Evolutionary conservation across 1,284 basidiomycete genomes (phyloP).

Genomic region (Meira nashicola): DNA sequence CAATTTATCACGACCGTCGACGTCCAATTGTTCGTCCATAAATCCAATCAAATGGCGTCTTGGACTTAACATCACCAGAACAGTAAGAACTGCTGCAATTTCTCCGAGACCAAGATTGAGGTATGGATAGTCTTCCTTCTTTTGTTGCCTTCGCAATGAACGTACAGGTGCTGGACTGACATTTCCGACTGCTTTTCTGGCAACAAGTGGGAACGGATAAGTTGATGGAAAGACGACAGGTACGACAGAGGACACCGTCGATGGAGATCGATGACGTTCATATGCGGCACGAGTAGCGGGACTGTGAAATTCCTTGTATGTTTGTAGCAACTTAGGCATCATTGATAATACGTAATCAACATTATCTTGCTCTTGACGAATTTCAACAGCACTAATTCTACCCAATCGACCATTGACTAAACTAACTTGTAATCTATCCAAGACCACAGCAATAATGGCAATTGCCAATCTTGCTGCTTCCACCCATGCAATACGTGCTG

Average conservation of each 20-base stretch:
- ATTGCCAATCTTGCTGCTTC: conserved; percentile 73
- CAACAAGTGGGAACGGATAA: conserved; percentile 81
- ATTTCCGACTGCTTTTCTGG: conserved; percentile 61
- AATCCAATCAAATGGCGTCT: conserved; percentile 73
- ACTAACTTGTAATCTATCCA: conserved; percentile 80
- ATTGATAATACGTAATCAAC: conserved; percentile 82
- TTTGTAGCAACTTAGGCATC: conserved; percentile 77
- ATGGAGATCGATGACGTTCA: conserved; percentile 61
- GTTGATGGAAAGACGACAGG: conserved; percentile 88
- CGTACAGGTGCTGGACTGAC: conserved; percentile 27
- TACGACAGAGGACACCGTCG: conserved; percentile 62
- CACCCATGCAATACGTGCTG: conserved; percentile 77
- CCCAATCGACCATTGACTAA: conserved; percentile 50
- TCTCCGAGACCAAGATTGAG: conserved; percentile 82
- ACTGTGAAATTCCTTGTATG: conserved; percentile 76
- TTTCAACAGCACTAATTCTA: conserved; percentile 10
- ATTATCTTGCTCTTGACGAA: conserved; percentile 78
- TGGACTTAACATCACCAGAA: conserved; percentile 73
- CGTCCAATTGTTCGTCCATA: conserved; percentile 56
- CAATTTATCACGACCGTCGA: conserved; percentile 55
- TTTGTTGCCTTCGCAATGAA: conserved; percentile 25
- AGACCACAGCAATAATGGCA: conserved; percentile 66
- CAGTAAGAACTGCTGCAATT: conserved; percentile 76
- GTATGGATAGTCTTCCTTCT: conserved; percentile 23
- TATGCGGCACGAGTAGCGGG: conserved; percentile 66